Evolutionary conservation across 352 stramenopile genomes (phyloP).

Genomic region (Phytopythium kandeliae): DNA sequence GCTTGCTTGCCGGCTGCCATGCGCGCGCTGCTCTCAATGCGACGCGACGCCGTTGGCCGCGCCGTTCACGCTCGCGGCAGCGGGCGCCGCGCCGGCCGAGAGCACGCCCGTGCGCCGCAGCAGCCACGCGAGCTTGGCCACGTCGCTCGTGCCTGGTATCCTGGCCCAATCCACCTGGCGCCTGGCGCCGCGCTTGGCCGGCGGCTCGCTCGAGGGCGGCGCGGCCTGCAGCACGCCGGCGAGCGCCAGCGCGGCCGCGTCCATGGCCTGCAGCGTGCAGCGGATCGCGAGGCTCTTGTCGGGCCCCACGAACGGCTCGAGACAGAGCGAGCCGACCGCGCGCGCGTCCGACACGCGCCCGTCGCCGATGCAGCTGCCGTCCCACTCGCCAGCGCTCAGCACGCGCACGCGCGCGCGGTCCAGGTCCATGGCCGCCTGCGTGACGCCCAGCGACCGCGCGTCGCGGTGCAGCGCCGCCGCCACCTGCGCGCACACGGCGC

Average conservation of each 20-base stretch:
- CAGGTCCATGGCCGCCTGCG: constrained; percentile 73
- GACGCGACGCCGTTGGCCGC: constrained; percentile 1
- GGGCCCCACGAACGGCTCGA: constrained; percentile 63
- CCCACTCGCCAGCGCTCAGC: constrained; percentile 71
- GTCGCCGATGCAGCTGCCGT: constrained; percentile 82
- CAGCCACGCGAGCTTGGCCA: constrained; percentile 67
- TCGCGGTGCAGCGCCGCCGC: constrained; percentile 63
- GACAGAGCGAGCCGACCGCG: constrained; percentile 56
- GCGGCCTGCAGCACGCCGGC: constrained; percentile 42
- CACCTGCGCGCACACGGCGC: constrained; percentile 72
- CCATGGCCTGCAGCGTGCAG: constrained; percentile 68
- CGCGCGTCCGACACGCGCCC: constrained; percentile 74
- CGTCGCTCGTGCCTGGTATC: constrained; percentile 74
- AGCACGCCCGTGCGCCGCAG: constrained; percentile 61
- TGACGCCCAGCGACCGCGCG: constrained; percentile 63
- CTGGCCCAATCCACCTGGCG: constrained; percentile 70
- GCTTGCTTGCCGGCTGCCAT: too few relatives aligned
- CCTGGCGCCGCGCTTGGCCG: constrained; percentile 38
- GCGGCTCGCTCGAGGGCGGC: constrained; percentile 23
- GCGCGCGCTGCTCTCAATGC: background rate
- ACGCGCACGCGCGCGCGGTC: constrained; percentile 71
- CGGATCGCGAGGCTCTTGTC: constrained; percentile 55
- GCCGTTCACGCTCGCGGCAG: background rate
- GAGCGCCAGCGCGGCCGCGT: constrained; percentile 31
- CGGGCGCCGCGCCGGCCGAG: background rate